Evolutionary conservation across 2,329 filamentous ascomycete genomes (phyloP), one percentile per base, ranked within the genome.

Genomic region (Calonectria pseudoreteaudii): DNA sequence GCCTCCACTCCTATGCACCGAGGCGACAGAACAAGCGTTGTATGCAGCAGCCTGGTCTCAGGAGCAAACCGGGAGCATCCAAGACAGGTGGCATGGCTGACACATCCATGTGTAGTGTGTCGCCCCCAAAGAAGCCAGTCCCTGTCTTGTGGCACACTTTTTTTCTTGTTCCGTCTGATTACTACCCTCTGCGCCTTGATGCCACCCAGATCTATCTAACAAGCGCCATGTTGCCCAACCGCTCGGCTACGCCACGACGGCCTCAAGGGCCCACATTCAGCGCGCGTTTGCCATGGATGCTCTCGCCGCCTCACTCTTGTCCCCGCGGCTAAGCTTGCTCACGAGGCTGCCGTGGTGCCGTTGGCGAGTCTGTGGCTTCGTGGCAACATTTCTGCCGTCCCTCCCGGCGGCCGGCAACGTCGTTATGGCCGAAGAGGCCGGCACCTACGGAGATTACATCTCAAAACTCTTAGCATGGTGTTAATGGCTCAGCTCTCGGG

Each of bases 191-290:
- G 66, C 68, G 71, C 66, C 71, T 72, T 72, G 66, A 56, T 68
- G 64, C 65, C 41, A 67, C 44, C 72, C 23, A 69, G 70, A 72
- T 72, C 69, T 67, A 75, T 73, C 71, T 70, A 75, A 71, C 71
- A 80, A 80, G 79, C 79, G 73, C 79, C 74, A 73, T 68, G 71
- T 52, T 73, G 69, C 58, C 68, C 60, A 68, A 75, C 76, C 73
- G 70, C 77, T 80, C 75, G 79, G 74, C 73, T 79, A 80, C 74
- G 60, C 66, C 73, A 68, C 62, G 52, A 70, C 52, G 31, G 71
- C 58, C 58, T 60, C 64, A 69, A 68, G 53, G 70, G 62, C 69
- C 70, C 73, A 70, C 68, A 34, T n/a, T 66, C 73, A 72, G 64
- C 72, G 64, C 66, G 58, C 74, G 66, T 71, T 74, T 77, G 64